These are phyloP conservation scores for Pseudozyma thailandica DNA, from an alignment of 1,284 basidiomycete genomes.

Conservation along the genomic window DNA sequence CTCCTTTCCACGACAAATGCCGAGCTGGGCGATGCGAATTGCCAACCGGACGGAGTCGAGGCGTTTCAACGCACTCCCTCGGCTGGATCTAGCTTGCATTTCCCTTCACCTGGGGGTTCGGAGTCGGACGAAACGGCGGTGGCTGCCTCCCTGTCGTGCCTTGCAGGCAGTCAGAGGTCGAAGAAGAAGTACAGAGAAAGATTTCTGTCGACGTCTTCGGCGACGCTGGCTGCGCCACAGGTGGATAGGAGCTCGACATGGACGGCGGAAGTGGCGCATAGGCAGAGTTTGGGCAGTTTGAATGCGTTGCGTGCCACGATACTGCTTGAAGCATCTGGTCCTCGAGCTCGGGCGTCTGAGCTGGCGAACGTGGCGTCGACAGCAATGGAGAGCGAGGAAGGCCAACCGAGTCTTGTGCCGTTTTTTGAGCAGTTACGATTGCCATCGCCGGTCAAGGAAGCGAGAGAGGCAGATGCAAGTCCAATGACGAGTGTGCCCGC, in stretches of 20 bases:
- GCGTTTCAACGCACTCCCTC: background rate
- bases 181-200: constrained; percentile 12
- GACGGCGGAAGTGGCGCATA: background rate
- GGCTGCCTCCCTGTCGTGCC: constrained; percentile 1
- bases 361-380: background rate
- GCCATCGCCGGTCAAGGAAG: background rate
- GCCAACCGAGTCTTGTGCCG: background rate
- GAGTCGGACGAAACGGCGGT: background rate
- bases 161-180: background rate
- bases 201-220: constrained; percentile 15
- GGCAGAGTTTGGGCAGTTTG: constrained; percentile 16
- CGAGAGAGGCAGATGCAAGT: background rate
- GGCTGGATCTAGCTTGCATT: constrained; percentile 6
- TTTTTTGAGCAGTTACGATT: background rate
- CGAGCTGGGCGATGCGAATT: constrained; percentile 17
- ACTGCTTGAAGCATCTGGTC: no score
- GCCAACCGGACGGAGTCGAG: constrained; percentile 25
- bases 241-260: constrained; percentile 12
- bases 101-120: background rate
- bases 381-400: background rate
- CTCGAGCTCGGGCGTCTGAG: no score
- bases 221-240: constrained; percentile 14
- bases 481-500: background rate
- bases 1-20: background rate
- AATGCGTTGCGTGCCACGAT: constrained; percentile 13